phyloP scores from a whole-genome alignment of 164 flowering plant genomes.

The Liquidambar formosana region DNA sequence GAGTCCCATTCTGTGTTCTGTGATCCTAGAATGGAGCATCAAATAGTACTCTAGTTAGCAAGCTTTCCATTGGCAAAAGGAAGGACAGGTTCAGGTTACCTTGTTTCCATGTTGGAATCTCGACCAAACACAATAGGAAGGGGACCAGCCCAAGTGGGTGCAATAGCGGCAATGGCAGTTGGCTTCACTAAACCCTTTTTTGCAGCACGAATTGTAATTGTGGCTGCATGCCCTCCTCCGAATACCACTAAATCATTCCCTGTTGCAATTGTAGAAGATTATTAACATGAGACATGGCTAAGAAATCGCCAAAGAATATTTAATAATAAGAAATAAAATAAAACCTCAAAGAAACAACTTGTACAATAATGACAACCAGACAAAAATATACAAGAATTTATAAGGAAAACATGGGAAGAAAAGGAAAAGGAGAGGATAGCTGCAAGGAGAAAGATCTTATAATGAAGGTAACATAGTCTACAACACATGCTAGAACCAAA shows the following conservation, averaged over 20 bases:
- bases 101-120: conserved; percentile 81
- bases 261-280: conserved; percentile 24
- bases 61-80: not conserved
- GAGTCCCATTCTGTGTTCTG: not conserved
- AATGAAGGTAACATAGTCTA: not conserved
- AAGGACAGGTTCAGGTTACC: conserved; percentile 40
- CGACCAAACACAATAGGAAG: conserved; percentile 97
- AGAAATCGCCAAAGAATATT: too few relatives aligned
- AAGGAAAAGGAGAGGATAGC: not conserved
- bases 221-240: conserved; percentile 98
- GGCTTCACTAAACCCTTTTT: conserved; percentile 73
- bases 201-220: conserved; percentile 71
- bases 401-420: not conserved
- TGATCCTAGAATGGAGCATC: not conserved
- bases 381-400: not conserved
- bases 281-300: conserved; percentile 10
- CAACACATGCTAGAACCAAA: not conserved
- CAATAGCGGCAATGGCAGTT: conserved; percentile 84
- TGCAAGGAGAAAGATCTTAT: not conserved
- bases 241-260: conserved; percentile 63
- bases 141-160: conserved; percentile 99
- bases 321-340: not conserved
- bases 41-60: not conserved
- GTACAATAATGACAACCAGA: not conserved
- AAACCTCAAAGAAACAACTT: not conserved